phyloP scores from a whole-genome alignment of 495 filamentous ascomycete species.

The Penicillium longicatenatum region DNA sequence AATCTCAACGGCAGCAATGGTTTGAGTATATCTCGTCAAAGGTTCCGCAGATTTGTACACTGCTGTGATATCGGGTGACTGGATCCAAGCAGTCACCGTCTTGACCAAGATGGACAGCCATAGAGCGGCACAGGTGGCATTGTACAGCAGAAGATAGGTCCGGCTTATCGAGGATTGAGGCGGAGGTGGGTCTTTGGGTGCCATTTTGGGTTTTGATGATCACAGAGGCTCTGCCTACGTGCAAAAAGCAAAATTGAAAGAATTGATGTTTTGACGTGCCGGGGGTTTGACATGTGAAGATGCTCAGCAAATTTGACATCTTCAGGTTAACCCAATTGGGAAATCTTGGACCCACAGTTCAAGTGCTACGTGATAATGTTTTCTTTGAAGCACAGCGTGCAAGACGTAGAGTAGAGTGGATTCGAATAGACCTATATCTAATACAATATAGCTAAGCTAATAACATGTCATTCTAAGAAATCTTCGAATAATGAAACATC shows the following conservation, averaged over 20 bases:
- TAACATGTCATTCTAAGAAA: neutral
- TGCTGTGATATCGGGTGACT: slow-evolving; percentile 10
- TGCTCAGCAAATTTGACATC: slow-evolving; percentile 4
- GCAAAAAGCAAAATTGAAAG: neutral
- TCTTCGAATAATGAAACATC: neutral
- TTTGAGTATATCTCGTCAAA: slow-evolving; percentile 33
- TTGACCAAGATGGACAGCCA: slow-evolving; percentile 56
- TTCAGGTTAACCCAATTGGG: slow-evolving; percentile 2
- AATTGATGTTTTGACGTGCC: neutral
- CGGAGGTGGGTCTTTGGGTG: slow-evolving; percentile 2
- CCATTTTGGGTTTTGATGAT: neutral
- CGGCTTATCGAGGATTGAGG: slow-evolving; percentile 11
- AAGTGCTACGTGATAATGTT: too few species aligned
- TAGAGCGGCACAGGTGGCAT: slow-evolving; percentile 63
- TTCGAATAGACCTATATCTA: too few species aligned
- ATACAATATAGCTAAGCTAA: too few species aligned
- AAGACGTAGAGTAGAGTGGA: too few species aligned
- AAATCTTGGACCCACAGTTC: neutral
- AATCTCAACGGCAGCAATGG: slow-evolving; percentile 33
- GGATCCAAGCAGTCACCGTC: slow-evolving; percentile 10
- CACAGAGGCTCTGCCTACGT: neutral
- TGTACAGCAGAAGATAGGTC: slow-evolving; percentile 72
- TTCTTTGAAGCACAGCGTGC: too few species aligned
- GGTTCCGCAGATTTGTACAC: slow-evolving; percentile 33
- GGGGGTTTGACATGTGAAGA: neutral